Evolutionary conservation across 768 basidiomycete genomes (phyloP).

Genomic region (Lanmaoa pseudosensibilis): DNA sequence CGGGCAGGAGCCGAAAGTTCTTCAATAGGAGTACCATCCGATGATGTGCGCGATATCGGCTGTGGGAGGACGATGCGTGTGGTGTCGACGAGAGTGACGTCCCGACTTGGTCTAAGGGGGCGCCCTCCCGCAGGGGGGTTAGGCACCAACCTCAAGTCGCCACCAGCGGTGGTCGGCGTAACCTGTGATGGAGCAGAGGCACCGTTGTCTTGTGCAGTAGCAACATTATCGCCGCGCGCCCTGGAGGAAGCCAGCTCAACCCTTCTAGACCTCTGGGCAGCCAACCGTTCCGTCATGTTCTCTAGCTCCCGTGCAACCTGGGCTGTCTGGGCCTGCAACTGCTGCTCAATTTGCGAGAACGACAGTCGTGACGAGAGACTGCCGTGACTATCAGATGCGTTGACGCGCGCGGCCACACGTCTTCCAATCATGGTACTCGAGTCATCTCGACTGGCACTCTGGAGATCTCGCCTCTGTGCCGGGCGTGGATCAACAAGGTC

Average conservation of each 20-base stretch:
- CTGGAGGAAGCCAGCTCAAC: conserved; percentile 18
- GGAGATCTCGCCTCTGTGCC: conserved; percentile 22
- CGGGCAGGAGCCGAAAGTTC: conserved; percentile 13
- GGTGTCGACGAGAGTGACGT: conserved; percentile 20
- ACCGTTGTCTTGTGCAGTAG: background rate
- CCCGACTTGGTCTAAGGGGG: conserved; percentile 16
- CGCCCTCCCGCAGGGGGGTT: conserved; percentile 11
- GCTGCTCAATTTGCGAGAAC: conserved; percentile 30
- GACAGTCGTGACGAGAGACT: conserved; percentile 21
- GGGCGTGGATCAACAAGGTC: conserved; percentile 16
- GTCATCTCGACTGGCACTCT: conserved; percentile 25
- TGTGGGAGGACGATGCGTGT: conserved; percentile 20
- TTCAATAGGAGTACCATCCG: conserved; percentile 22
- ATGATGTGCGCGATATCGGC: conserved; percentile 27
- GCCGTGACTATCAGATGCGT: conserved; percentile 18
- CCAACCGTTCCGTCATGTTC: conserved; percentile 31
- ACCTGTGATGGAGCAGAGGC: background rate
- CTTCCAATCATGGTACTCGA: conserved; percentile 37
- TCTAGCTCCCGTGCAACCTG: conserved; percentile 36
- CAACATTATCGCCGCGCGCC: conserved; percentile 6
- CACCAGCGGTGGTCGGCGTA: background rate
- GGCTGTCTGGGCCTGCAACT: conserved; percentile 29
- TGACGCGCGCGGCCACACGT: conserved; percentile 34
- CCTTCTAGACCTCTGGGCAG: conserved; percentile 25
- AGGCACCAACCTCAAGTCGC: conserved; percentile 4